A percentile compares a stretch with the other conserved stretches of the same genome.
Evolutionary conservation across 352 stramenopile species (phyloP).

Genomic region (Globisporangium irregulare): DNA sequence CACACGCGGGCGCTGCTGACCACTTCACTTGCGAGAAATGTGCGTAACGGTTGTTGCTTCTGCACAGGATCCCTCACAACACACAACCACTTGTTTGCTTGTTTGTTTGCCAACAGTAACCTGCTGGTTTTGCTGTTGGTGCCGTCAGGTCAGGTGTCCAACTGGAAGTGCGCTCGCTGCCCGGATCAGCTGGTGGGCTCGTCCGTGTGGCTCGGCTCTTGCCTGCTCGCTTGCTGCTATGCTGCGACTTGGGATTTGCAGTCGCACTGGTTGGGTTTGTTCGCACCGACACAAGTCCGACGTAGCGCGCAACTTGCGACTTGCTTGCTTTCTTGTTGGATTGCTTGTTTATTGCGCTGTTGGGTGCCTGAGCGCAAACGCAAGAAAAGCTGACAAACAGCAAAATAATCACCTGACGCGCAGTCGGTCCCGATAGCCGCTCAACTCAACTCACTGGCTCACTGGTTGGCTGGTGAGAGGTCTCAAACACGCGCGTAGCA

Average conservation of each 20-base stretch:
- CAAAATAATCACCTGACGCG: neutral
- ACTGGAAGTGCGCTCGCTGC: neutral
- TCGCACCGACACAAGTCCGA: neutral
- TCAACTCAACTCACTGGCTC: neutral
- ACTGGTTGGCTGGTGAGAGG: too few relatives aligned
- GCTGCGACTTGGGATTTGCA: neutral
- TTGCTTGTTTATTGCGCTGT: neutral
- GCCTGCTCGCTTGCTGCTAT: neutral
- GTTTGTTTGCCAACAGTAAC: neutral
- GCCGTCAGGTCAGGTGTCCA: neutral
- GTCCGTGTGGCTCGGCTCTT: neutral
- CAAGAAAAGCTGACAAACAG: neutral
- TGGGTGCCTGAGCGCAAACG: neutral
- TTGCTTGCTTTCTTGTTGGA: neutral
- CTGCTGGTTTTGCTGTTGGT: neutral
- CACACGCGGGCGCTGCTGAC: conserved; percentile 11
- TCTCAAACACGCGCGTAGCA: too few relatives aligned
- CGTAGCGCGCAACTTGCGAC: neutral
- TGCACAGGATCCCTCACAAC: neutral
- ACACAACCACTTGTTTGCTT: neutral
- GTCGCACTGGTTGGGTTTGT: neutral
- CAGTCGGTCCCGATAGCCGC: neutral
- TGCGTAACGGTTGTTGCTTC: conserved; percentile 5
- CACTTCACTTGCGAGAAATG: conserved; percentile 9
- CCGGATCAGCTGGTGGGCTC: neutral